Evolutionary conservation across 2,329 filamentous ascomycete species (phyloP).

Genomic region (Rutstroemia sp.): DNA sequence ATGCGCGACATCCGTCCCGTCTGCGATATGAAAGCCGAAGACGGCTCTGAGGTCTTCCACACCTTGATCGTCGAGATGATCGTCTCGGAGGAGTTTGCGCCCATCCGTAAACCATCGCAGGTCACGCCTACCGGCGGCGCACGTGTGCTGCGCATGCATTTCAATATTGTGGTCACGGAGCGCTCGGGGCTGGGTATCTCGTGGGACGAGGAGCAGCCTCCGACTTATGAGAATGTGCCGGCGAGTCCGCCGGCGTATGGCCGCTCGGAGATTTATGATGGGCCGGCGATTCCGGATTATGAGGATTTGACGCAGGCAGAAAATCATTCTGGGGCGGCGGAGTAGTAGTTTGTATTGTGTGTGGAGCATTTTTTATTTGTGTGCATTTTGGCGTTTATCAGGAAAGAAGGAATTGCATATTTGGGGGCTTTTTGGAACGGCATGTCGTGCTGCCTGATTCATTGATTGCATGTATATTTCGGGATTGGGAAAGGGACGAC

Average conservation of each 20-base stretch:
- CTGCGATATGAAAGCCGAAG: constrained; percentile 68
- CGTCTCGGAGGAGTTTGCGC: constrained; percentile 82
- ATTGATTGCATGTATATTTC: neutral
- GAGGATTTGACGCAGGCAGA: constrained; percentile 16
- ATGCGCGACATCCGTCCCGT: constrained; percentile 56
- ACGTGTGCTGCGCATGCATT: constrained; percentile 87
- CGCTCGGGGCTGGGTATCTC: constrained; percentile 89
- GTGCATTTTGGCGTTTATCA: neutral
- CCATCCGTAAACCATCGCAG: constrained; percentile 58
- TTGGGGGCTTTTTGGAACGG: neutral
- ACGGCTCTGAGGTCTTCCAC: constrained; percentile 75
- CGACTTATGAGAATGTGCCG: constrained; percentile 89
- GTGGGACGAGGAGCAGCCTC: constrained; percentile 95
- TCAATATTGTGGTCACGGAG: constrained; percentile 76
- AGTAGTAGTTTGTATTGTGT: neutral
- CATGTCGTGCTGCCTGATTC: neutral
- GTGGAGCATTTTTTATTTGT: neutral
- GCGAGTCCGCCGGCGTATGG: constrained; percentile 69
- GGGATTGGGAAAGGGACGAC: too few species aligned
- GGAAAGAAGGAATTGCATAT: neutral
- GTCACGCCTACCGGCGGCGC: constrained; percentile 84
- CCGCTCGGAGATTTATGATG: constrained; percentile 17
- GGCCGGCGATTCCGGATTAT: constrained; percentile 25
- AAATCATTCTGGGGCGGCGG: too few species aligned
- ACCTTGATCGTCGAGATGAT: constrained; percentile 88